Base-by-base conservation (phyloP, 2,329 filamentous ascomycete genomes). In the Emydomyces testavorans region DNA sequence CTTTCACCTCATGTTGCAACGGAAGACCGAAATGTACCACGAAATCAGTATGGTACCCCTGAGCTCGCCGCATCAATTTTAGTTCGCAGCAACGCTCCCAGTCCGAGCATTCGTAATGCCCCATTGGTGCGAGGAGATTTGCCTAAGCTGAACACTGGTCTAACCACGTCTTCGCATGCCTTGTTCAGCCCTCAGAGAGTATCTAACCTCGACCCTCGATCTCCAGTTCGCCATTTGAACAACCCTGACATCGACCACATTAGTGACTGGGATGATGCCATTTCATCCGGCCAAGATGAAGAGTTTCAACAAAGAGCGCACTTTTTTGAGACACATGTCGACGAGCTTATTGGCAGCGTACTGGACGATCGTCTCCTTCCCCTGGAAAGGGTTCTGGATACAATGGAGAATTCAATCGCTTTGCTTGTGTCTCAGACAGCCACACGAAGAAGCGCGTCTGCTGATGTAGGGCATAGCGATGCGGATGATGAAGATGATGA, bases 251-350 rank as follows among this genome's bases (percentile, higher is more conserved):
- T 77, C 52, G 71, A 82, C 13, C 80, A 82, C 20, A 77, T 80
- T 51, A 95, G 89, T 61, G 90, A 96, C 63, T 98, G 92, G 92
- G 88, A 94, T 59, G 83, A 83, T 60, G 79, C 83, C 39, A 81
- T 95, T 52, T 83, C 83, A 7, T 85, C 86, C 15, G 81, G 83
- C 28, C 85, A 93, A 58, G 86, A 93, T 50, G 78, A 80, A 43
- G 94, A 94, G 65, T 72, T 96, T 48, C 79, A 85, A 54, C 80
- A 81, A 46, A 80, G 88, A 40, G 85, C 85, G 53, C 77, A 79
- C 39, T 96, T 94, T 74, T 95, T 96, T 59, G 88, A 96, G 60
- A 82, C 79, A 39, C 88, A 85, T 60, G 85, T 98, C 53, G 88
- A 94, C 61, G 80, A 87, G 43, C 69, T 96, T 54, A 84, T 98